Base-by-base conservation (phyloP, 441 rosid genomes). In the Geranium incanum region DNA sequence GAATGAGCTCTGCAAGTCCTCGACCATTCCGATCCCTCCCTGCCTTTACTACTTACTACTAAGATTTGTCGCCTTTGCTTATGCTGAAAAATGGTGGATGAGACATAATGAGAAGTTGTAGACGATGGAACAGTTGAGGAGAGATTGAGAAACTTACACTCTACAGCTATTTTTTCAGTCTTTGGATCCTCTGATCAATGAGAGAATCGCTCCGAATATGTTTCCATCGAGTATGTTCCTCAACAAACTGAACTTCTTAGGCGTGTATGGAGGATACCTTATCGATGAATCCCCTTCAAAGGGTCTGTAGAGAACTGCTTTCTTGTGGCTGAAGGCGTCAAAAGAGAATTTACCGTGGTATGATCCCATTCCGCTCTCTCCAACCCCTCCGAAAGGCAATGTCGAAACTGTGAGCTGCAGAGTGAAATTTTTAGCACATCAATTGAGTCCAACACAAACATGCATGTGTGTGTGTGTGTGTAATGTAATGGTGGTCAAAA, bases 301-400 rank as follows among this genome's bases (percentile, higher is more conserved):
- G 71, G 91, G 76, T 79, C 85, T 78, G 75, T 82, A 82, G 0
- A 89, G 74, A 67, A 89, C 87, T 28, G 83, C 84, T 75, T 89
- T 89, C 81, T 87, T 84, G 77, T 89, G 94, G 79, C 87, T 86
- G 45, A 82, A 88, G 64, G 89, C 81, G 1, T 90, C 94, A 18
- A 90, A 90, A 48, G 96, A 88, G 75, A 84, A 88, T 70, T 88
- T 81, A 5, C 90, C 90, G 38, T 88, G 92, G 82, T 88, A 88
- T 0, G 86, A 74, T 23, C 92, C 90, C 85, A 88, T 86, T 78
- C 90, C 92, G 43, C 92, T 88, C 78, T 88, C 92, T 41, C 90
- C 92, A n/a, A 88, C 89, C 36, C 92, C 92, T 60, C 92, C 92
- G 1, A 88, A 88, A 3, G 92, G 92, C n/a, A 88, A 77, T 28